These are phyloP conservation scores for Auriscalpium orientale DNA, from an alignment of 768 basidiomycete genomes.

Conservation along the genomic window DNA sequence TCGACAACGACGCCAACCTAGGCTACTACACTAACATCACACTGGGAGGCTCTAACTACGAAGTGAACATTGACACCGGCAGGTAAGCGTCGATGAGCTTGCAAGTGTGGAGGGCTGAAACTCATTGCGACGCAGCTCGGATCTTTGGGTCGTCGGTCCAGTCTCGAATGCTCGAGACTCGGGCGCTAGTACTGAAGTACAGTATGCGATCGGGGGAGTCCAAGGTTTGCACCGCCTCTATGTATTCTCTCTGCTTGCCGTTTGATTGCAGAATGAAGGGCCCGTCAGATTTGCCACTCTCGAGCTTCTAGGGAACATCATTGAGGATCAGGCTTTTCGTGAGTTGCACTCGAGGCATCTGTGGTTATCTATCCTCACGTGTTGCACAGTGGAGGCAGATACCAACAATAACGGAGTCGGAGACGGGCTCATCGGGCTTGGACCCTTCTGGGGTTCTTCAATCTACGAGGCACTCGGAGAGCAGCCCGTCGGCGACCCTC, in stretches of 20 bases:
- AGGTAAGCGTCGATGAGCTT: constrained; percentile 24
- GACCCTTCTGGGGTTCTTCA: constrained; percentile 22
- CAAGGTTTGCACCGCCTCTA: constrained; percentile 15
- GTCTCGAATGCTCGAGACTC: constrained; percentile 29
- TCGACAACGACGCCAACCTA: constrained; percentile 23
- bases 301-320: constrained; percentile 36
- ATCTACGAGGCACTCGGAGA: constrained; percentile 9
- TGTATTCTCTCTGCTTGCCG: background rate
- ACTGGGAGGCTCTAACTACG: constrained; percentile 25
- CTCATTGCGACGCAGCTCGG: constrained; percentile 36
- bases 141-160: constrained; percentile 48
- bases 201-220: constrained; percentile 46
- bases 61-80: constrained; percentile 38
- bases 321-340: constrained; percentile 41
- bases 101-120: too few relatives aligned
- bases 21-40: constrained; percentile 33
- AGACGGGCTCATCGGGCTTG: constrained; percentile 24
- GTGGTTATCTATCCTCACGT: too few relatives aligned
- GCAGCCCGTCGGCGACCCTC: constrained; percentile 18
- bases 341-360: too few relatives aligned
- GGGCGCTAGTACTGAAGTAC: constrained; percentile 30
- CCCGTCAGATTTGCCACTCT: constrained; percentile 36
- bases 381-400: too few relatives aligned
- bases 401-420: too few relatives aligned
- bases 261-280: constrained; percentile 19